A percentile compares a stretch with the other conserved stretches of the same genome.
These are phyloP conservation scores for Cercophora newfieldiana DNA, from an alignment of 495 filamentous ascomycete species.

Conservation along the genomic window DNA sequence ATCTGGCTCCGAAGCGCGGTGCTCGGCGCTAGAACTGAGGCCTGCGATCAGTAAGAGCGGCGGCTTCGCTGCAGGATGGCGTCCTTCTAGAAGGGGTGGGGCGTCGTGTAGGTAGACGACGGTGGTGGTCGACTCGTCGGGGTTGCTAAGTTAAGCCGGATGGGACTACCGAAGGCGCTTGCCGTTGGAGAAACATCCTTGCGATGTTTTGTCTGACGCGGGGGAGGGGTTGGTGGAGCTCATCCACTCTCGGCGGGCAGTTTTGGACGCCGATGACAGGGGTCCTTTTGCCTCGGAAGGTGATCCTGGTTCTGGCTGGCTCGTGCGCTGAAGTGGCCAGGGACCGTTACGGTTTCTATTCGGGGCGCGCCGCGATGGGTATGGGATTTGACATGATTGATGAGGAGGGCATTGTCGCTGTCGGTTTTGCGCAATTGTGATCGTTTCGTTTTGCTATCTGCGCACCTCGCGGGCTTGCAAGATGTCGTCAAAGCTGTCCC, in stretches of 20 bases:
- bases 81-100: neutral
- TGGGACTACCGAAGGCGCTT: neutral
- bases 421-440: neutral
- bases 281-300: neutral
- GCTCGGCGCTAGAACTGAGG: neutral
- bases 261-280: conserved; percentile 6
- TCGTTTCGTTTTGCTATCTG: neutral
- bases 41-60: neutral
- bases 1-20: neutral
- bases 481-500: conserved; percentile 68
- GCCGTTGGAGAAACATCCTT: neutral
- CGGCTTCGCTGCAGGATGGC: neutral
- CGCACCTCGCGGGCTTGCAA: neutral
- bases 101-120: neutral
- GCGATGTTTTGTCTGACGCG: neutral
- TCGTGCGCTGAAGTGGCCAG: neutral
- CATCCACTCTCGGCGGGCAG: conserved; percentile 3
- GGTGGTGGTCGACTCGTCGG: neutral
- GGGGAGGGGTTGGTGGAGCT: neutral
- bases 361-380: no score
- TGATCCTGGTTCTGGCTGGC: neutral
- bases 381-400: no score
- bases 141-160: neutral
- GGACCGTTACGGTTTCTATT: neutral
- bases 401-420: neutral